These are phyloP conservation scores for Tetrahymena malaccensis DNA, from an alignment of 73 alveolate species.

Conservation along the genomic window DNA sequence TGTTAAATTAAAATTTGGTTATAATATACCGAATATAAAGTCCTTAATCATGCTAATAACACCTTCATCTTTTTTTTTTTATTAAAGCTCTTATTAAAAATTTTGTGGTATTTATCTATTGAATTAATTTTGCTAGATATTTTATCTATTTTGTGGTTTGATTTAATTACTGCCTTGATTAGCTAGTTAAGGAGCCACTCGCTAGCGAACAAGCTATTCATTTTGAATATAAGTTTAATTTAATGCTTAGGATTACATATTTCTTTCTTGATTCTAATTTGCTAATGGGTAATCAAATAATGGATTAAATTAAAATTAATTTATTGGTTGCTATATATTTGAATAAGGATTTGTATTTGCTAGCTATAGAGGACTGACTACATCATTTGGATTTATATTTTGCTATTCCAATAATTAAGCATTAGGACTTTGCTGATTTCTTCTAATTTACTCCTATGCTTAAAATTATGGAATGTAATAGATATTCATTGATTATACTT, in stretches of 20 bases:
- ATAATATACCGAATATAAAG: background rate
- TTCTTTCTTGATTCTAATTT: background rate
- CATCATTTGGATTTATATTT: background rate
- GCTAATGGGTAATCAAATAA: background rate
- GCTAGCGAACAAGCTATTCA: no score
- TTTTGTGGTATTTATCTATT: background rate
- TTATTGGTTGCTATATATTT: background rate
- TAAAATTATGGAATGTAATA: background rate
- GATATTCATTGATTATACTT: background rate
- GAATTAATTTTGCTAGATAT: background rate
- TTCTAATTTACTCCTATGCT: background rate
- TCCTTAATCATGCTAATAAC: background rate
- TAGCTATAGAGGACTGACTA: background rate
- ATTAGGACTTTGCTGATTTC: background rate
- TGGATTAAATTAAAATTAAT: background rate
- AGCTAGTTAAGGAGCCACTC: background rate
- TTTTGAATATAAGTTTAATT: no score
- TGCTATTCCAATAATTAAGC: background rate
- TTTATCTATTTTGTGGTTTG: background rate
- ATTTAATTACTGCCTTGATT: background rate
- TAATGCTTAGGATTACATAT: no score
- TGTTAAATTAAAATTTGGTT: background rate
- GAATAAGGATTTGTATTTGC: background rate
- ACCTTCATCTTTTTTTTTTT: background rate
- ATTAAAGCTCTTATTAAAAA: background rate